These are phyloP conservation scores for Agaricus subrufescens DNA, from an alignment of 768 basidiomycete species.

Conservation along the genomic window DNA sequence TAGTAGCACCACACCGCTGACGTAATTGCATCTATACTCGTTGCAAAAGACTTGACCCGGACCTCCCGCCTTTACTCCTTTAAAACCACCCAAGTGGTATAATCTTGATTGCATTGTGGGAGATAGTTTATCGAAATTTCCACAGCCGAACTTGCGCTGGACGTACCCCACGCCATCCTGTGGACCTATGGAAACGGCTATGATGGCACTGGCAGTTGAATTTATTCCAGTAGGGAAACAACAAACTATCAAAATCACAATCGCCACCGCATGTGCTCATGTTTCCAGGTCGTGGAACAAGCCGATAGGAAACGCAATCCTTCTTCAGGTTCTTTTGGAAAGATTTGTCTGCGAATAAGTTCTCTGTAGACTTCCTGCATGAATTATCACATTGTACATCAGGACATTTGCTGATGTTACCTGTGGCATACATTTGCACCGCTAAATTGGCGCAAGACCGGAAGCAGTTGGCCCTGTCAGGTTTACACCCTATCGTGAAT, in stretches of 20 bases:
- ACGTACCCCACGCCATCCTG: too few relatives aligned
- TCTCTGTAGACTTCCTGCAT: not conserved
- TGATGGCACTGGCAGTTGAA: too few relatives aligned
- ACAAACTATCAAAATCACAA: not conserved
- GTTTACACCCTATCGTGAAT: not conserved
- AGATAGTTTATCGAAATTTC: too few relatives aligned
- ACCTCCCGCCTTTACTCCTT: too few relatives aligned
- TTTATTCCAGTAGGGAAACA: too few relatives aligned
- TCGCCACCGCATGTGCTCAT: not conserved
- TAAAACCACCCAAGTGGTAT: too few relatives aligned
- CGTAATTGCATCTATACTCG: not conserved
- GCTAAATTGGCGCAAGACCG: not conserved
- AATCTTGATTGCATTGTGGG: too few relatives aligned
- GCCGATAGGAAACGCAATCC: not conserved
- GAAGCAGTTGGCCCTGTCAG: not conserved
- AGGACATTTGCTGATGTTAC: not conserved
- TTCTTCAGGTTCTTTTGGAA: slow-evolving; percentile 1
- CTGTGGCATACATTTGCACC: not conserved
- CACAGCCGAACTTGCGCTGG: too few relatives aligned
- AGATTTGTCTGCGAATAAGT: not conserved
- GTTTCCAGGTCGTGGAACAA: not conserved
- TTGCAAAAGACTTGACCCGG: too few relatives aligned
- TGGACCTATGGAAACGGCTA: too few relatives aligned
- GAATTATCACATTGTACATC: not conserved
- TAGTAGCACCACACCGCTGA: not conserved